Evolutionary conservation across 2,329 filamentous ascomycete genomes (phyloP).

Genomic region (Pestalotiopsis sp.): DNA sequence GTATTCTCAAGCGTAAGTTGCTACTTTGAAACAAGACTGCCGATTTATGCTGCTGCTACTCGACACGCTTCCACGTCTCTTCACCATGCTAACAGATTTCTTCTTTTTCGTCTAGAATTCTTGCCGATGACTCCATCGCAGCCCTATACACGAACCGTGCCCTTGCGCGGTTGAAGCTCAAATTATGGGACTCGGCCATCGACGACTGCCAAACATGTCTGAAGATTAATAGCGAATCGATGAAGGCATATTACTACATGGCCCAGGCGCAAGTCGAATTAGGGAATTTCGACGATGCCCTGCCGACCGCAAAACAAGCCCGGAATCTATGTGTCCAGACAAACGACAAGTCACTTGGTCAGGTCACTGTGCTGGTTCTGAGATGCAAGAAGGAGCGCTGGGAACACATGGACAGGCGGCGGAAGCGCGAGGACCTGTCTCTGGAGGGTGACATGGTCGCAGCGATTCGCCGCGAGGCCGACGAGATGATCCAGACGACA

Average conservation of each 20-base stretch:
- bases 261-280: conserved; percentile 82
- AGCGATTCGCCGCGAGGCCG: conserved; percentile 50
- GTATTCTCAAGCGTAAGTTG: conserved; percentile 64
- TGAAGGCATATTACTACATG: conserved; percentile 85
- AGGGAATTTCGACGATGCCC: conserved; percentile 71
- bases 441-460: conserved; percentile 63
- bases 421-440: conserved; percentile 56
- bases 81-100: neutral
- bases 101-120: conserved; percentile 4
- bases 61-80: neutral
- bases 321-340: conserved; percentile 69
- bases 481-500: conserved; percentile 35
- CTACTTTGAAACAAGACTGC: neutral
- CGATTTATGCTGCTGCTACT: neutral
- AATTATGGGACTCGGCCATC: conserved; percentile 73
- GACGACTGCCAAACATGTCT: conserved; percentile 78
- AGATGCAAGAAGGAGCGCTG: conserved; percentile 84
- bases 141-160: conserved; percentile 89
- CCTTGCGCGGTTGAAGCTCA: conserved; percentile 76
- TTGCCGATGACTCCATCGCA: conserved; percentile 35
- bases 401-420: conserved; percentile 70
- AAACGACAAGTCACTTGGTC: conserved; percentile 68
- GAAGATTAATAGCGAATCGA: conserved; percentile 62
- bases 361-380: conserved; percentile 75
- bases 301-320: conserved; percentile 69